Evolutionary conservation across 495 filamentous ascomycete genomes (phyloP).

Genomic region (Amphirosellinia nigrospora): DNA sequence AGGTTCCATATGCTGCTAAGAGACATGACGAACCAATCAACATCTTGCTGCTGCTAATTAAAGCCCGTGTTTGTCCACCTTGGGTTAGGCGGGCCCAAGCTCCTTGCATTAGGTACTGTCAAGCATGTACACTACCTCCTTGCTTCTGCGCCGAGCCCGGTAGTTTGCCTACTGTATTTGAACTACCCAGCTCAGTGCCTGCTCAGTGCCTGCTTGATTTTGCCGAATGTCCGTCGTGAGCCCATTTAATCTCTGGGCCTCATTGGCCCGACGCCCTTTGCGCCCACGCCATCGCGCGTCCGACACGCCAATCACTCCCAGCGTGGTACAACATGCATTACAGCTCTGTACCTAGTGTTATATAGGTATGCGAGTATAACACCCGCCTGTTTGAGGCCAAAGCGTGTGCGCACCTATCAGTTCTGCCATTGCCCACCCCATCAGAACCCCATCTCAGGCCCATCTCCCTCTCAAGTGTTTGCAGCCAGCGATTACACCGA

Average conservation of each 20-base stretch:
- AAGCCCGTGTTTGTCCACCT: neutral
- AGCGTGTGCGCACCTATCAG: neutral
- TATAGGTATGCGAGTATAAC: neutral
- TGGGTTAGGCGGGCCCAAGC: neutral
- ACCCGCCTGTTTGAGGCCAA: conserved; percentile 1
- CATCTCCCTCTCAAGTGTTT: neutral
- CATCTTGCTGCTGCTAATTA: conserved; percentile 1
- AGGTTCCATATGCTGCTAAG: neutral
- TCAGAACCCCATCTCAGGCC: too few species aligned
- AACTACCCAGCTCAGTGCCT: neutral
- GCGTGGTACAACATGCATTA: neutral
- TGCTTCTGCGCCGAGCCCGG: neutral
- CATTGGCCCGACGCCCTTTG: conserved; percentile 6
- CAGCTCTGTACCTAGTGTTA: too few species aligned
- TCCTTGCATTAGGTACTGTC: conserved; percentile 1
- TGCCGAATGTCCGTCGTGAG: neutral
- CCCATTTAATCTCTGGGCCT: neutral
- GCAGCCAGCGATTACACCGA: conserved; percentile 10
- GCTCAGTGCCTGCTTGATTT: neutral
- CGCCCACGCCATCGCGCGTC: conserved; percentile 24
- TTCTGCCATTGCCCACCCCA: neutral
- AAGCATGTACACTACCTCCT: neutral
- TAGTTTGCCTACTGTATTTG: neutral
- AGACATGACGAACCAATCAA: neutral
- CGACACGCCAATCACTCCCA: conserved; percentile 3